Percentiles rank a stretch among this genome's conserved stretches.
Evolutionary conservation across 129 eudicot genomes (phyloP).

Genomic region (Arctium lappa): DNA sequence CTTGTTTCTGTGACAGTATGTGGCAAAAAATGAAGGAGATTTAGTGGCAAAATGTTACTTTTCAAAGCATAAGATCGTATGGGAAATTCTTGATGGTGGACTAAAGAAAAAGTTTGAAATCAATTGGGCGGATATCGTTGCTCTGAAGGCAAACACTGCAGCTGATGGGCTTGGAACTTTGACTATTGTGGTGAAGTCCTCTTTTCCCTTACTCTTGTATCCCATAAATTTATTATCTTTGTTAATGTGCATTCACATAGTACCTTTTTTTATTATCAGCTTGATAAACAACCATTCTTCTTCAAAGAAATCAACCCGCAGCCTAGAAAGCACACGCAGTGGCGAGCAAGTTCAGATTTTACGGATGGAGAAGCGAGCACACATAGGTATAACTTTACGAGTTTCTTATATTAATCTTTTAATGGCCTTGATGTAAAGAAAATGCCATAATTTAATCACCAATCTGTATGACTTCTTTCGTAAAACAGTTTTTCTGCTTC

Average conservation of each 20-base stretch:
- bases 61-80: constrained; percentile 87
- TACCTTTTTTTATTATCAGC: constrained; percentile 35
- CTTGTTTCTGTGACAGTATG: constrained; percentile 51
- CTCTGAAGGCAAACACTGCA: constrained; percentile 55
- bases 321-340: constrained; percentile 84
- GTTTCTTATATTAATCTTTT: constrained; percentile 4
- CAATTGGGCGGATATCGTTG: constrained; percentile 84
- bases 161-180: constrained; percentile 64
- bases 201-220: neutral
- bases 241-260: constrained; percentile 3
- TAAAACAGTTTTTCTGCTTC: neutral
- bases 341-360: constrained; percentile 83
- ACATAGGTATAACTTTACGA: constrained; percentile 42
- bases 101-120: constrained; percentile 88
- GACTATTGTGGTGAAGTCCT: constrained; percentile 56
- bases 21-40: constrained; percentile 74
- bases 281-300: constrained; percentile 66
- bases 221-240: neutral
- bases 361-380: constrained; percentile 73
- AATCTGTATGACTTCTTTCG: neutral
- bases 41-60: constrained; percentile 88
- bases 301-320: constrained; percentile 85
- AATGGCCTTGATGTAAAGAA: neutral
- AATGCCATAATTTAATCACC: neutral
- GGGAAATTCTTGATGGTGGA: constrained; percentile 93